phyloP scores from a whole-genome alignment of 176 grass and related monocot genomes.

The Avena atlantica region DNA sequence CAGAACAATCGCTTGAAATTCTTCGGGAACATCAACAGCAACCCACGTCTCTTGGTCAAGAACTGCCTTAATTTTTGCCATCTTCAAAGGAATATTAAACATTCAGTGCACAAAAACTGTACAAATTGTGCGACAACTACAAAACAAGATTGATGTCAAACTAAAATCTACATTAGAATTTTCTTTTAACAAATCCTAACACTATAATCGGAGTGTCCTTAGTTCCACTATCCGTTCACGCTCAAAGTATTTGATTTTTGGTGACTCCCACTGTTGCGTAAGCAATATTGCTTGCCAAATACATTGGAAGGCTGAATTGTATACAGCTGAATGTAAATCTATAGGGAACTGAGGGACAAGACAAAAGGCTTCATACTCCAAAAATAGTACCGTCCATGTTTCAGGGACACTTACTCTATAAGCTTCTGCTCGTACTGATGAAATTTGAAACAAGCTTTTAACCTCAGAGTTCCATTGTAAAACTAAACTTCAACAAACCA shows the following conservation, averaged over 20 bases:
- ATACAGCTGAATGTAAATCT: conserved; percentile 23
- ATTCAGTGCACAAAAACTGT: conserved; percentile 36
- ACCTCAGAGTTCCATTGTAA: conserved; percentile 8
- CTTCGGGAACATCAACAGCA: conserved; percentile 89
- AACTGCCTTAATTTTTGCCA: conserved; percentile 99
- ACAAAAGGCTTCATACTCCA: conserved; percentile 3
- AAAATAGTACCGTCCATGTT: not conserved
- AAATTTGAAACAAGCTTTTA: conserved; percentile 4
- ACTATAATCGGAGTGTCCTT: not conserved
- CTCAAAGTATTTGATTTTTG: conserved; percentile 13
- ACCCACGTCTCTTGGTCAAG: conserved; percentile 99
- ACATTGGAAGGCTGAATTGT: not conserved
- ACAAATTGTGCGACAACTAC: not conserved
- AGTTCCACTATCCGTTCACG: conserved; percentile 27
- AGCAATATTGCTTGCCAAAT: conserved; percentile 16
- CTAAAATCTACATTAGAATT: not conserved
- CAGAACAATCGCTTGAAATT: conserved; percentile 94
- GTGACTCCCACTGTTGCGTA: not conserved
- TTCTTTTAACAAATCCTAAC: not conserved
- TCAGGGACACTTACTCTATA: conserved; percentile 10
- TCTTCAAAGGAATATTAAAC: conserved; percentile 55
- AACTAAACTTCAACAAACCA: conserved; percentile 16
- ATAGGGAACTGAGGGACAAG: conserved; percentile 3
- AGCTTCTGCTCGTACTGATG: not conserved
- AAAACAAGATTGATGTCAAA: not conserved